These are phyloP conservation scores for Geotrichum histeridarum DNA, from an alignment of 1,139 yeast genomes.

Conservation along the genomic window DNA sequence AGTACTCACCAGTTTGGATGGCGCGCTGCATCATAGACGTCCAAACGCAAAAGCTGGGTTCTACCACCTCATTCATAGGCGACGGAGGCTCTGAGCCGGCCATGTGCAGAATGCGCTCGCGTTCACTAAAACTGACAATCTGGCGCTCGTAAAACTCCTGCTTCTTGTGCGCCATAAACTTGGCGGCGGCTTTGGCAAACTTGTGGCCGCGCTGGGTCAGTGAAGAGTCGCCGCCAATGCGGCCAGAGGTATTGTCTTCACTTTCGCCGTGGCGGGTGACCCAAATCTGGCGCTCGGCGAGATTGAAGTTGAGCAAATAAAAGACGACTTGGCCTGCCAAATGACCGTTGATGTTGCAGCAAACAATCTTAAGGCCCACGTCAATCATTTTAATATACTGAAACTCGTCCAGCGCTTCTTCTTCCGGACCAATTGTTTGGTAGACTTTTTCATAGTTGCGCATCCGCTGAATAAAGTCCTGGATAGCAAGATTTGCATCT, in stretches of 20 bases:
- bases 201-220: conserved; percentile 73
- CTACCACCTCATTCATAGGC: conserved; percentile 45
- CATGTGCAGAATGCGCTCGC: conserved; percentile 33
- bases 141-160: conserved; percentile 63
- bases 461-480: conserved; percentile 77
- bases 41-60: conserved; percentile 83
- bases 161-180: conserved; percentile 70
- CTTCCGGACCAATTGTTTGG: conserved; percentile 77
- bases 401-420: conserved; percentile 50
- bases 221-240: conserved; percentile 87
- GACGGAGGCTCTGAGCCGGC: conserved; percentile 34
- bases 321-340: conserved; percentile 90
- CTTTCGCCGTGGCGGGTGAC: conserved; percentile 93
- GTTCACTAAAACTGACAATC: conserved; percentile 47
- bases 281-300: conserved; percentile 90
- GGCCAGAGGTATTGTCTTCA: conserved; percentile 73
- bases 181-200: conserved; percentile 66
- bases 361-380: conserved; percentile 89
- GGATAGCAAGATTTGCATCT: conserved; percentile 75
- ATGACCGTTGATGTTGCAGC: conserved; percentile 87
- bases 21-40: conserved; percentile 80
- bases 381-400: conserved; percentile 94
- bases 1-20: conserved; percentile 68
- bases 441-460: conserved; percentile 83
- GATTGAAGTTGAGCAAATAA: conserved; percentile 81